phyloP scores from a whole-genome alignment of 1,284 basidiomycete species.

The Ustilago xerochloae region DNA sequence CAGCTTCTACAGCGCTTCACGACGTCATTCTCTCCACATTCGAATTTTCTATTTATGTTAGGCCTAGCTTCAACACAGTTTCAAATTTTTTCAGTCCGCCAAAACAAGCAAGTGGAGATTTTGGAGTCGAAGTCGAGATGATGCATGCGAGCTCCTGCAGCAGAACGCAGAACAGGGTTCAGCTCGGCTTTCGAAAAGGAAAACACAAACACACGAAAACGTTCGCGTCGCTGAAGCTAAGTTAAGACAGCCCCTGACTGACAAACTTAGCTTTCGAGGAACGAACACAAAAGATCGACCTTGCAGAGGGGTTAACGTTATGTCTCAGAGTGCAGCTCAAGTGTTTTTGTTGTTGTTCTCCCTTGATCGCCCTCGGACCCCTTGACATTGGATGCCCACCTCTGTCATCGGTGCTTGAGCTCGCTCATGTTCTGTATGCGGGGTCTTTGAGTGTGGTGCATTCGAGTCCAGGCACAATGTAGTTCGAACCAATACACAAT shows the following conservation, averaged over 20 bases:
- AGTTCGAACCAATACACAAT: too few species aligned
- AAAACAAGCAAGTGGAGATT: slow-evolving; percentile 2
- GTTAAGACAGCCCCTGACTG: slow-evolving; percentile 4
- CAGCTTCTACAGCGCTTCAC: neutral
- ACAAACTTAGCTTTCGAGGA: neutral
- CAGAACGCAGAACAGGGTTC: neutral
- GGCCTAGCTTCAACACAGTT: neutral
- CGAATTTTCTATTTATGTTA: neutral
- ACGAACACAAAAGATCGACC: slow-evolving; percentile 8
- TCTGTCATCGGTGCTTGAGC: too few species aligned
- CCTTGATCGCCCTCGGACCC: neutral
- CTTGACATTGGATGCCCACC: too few species aligned
- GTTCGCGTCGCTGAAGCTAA: neutral
- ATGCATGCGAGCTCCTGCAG: neutral
- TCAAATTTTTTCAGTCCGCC: neutral
- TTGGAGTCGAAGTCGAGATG: too few species aligned
- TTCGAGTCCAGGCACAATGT: neutral
- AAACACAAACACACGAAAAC: neutral
- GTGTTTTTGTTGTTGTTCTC: slow-evolving; percentile 1
- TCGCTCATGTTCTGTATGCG: neutral
- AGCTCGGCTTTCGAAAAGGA: neutral
- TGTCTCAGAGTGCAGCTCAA: neutral
- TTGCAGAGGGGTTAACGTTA: slow-evolving; percentile 1
- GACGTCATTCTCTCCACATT: slow-evolving; percentile 13
- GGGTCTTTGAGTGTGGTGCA: neutral